phyloP scores from a whole-genome alignment of 768 basidiomycete genomes.

The Postia placenta region DNA sequence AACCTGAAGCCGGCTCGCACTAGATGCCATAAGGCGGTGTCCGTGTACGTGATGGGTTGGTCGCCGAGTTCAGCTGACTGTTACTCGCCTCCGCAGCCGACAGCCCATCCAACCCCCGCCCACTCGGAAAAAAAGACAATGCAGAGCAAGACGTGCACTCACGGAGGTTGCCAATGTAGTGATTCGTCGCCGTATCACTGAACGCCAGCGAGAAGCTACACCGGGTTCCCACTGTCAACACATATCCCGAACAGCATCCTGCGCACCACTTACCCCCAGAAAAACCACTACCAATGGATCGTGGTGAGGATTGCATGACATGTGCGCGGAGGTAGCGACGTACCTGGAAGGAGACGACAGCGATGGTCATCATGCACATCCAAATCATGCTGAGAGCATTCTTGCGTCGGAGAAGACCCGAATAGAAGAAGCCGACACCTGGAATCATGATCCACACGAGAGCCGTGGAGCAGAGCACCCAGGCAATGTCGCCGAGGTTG shows the following conservation, averaged over 20 bases:
- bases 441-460: conserved; percentile 69
- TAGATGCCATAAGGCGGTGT: no score
- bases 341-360: conserved; percentile 82
- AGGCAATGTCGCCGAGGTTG: conserved; percentile 63
- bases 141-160: conserved; percentile 25
- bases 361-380: conserved; percentile 69
- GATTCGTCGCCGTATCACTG: conserved; percentile 46
- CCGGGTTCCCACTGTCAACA: no score
- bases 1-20: no score
- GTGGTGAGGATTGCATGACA: neutral
- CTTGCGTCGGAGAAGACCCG: conserved; percentile 86
- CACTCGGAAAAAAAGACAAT: neutral
- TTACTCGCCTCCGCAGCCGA: no score
- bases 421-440: conserved; percentile 81
- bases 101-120: no score
- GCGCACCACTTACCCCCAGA: conserved; percentile 82
- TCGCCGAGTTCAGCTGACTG: no score
- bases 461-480: conserved; percentile 68
- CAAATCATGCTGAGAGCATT: conserved; percentile 91
- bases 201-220: conserved; percentile 75
- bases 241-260: neutral
- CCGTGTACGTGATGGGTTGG: no score
- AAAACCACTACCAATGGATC: conserved; percentile 70
- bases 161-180: conserved; percentile 84
- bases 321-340: neutral